These are phyloP conservation scores for Thraustochytrium striatum DNA, from an alignment of 352 stramenopile genomes.

Conservation along the genomic window DNA sequence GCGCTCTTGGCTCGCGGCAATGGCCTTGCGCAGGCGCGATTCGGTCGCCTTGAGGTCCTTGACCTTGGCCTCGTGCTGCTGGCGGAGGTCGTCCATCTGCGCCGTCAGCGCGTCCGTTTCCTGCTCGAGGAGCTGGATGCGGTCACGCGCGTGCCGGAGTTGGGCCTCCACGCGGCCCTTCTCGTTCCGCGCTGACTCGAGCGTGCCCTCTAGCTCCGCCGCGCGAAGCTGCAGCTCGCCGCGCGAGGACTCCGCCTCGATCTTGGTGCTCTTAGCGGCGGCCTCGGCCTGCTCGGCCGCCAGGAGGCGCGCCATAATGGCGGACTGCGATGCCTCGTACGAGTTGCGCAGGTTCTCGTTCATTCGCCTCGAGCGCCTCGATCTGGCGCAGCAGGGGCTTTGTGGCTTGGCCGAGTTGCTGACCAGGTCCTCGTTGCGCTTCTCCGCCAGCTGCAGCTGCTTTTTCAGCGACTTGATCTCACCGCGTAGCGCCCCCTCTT, in stretches of 20 bases:
- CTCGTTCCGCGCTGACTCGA: neutral
- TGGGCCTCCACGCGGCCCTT: constrained; percentile 13
- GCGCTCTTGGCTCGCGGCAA: constrained; percentile 26
- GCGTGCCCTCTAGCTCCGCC: neutral
- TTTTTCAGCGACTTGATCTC: constrained; percentile 42
- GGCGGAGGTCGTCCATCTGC: neutral
- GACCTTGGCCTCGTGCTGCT: neutral
- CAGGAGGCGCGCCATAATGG: constrained; percentile 32
- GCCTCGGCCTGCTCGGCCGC: constrained; percentile 15
- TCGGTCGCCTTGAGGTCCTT: constrained; percentile 20
- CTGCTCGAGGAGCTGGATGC: neutral
- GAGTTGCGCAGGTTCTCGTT: constrained; percentile 27
- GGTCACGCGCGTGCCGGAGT: neutral
- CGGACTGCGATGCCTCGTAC: constrained; percentile 26
- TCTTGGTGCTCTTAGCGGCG: neutral
- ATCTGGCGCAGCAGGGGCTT: neutral
- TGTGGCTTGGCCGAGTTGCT: constrained; percentile 7
- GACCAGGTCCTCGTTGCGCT: constrained; percentile 42
- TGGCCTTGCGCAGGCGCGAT: constrained; percentile 10
- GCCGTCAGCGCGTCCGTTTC: neutral
- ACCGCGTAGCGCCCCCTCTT: constrained; percentile 4
- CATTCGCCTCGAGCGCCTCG: too few species aligned
- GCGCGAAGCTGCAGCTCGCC: neutral
- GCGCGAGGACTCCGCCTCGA: constrained; percentile 4
- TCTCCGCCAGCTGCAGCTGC: constrained; percentile 26